Evolutionary conservation across 2,329 filamentous ascomycete genomes (phyloP), one percentile per base, ranked within the genome.

Genomic region (Talaromyces sp.): DNA sequence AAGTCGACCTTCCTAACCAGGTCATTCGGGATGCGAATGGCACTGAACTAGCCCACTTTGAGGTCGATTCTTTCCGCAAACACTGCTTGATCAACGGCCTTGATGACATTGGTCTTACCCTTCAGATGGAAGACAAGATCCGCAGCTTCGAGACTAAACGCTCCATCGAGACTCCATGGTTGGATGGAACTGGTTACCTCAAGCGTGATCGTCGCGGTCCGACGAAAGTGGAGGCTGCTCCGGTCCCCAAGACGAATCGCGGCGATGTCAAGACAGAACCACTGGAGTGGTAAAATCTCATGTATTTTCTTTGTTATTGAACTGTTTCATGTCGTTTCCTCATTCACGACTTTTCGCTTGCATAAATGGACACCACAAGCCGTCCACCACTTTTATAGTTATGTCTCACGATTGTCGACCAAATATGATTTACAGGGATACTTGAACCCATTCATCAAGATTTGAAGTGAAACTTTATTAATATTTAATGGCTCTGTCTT

Each of bases 51-150:
- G 87, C 87, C 69, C 75, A 77, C 40, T 97, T 97, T 69, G 88
- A 96, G 0, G 89, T 96, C 5, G 93, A 97, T 71, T 85, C 89
- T 76, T 97, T 97, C 81, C 81, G 91, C 71, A 96, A 95, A 78
- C 91, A 97, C 77, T 97, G 93, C 75, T 78, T 97, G 53, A 75
- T 96, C 67, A 96, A 97, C 70, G 93, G 93, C 0, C 84, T 97
- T 9, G 93, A 97, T 71, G 94, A 97, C 67, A 97, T 97, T 68
- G 93, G 93, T 36, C 78, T 97, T 63, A 97, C 93, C 5, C 90
- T 97, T 81, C 89, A 95, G 77, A 84, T 89, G 77, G 91, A 94
- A 63, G 88, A 91, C 62, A 91, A 96, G 81, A 97, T 97, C 70
- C 78, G 82, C 59, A 82, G 81, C 60, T 96, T 94, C 68, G 93